Base-by-base conservation (phyloP, 2,329 filamentous ascomycete species). In the Acarospora socialis region DNA sequence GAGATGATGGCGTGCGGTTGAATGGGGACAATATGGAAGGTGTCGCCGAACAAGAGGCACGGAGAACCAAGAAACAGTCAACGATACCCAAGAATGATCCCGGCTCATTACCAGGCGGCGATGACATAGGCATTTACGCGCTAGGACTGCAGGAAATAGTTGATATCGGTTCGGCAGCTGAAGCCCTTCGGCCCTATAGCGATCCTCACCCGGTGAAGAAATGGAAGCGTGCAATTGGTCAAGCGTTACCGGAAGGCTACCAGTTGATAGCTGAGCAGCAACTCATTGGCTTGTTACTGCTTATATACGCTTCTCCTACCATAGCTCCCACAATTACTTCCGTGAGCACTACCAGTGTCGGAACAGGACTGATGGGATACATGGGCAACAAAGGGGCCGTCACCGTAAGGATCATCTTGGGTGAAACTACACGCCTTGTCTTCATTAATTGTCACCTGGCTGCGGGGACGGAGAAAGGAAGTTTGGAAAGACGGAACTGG, bases 371-470 rank as follows among this genome's bases (percentile, higher is more conserved):
- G 25, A 71, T 92, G 55, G 87, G 87, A 0, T 93, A 93, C 49
- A 77, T 94, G 61, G 90, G 90, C 7, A 98, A 98, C 54, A 98
- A 98, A 53, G 90, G 90, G 2, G 87, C 81, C 3, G 78, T 93
- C 1, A 72, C 77, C 3, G 79, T 80, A 3, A 71, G 87, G 13
- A 61, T 98, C 3, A 65, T 98, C 1, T 60, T 98, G 1, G 90
- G 87, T 2, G 90, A 94, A 52, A 84, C 84, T 0, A 94, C 90
- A 0, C 70, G 79, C 18, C 59, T 98, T 34, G 77, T 90, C 15
- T 94, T 98, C 52, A 65, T 94, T 43, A 93, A 98, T 53, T 82
- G 73, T 35, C 90, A 98, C 57, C 65, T 98, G 15, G 80, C 86
- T 40, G 92, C 87, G 32, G 90, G 90, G 17, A 71, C 75, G 5